Evolutionary conservation across 1,139 yeast species (phyloP), one percentile per base, ranked within the genome.

Genomic region (Candida freyschussii): DNA sequence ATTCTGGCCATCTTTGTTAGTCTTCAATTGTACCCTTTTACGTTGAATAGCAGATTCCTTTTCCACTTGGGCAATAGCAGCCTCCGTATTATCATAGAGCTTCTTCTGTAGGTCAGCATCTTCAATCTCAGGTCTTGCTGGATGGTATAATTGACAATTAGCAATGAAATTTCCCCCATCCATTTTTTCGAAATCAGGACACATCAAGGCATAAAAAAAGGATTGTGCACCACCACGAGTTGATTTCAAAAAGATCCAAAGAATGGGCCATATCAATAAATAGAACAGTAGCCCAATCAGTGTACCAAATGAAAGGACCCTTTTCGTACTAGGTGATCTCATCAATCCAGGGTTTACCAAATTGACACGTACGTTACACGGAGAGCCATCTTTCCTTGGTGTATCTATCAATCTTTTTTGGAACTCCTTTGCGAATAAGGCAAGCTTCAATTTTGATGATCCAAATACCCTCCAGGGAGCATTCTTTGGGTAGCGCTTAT

Each of bases 341-440:
- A 85, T 83, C 30, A 89, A 48, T 0, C 98, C 98, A 0, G 98
- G 98, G 52, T 91, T 93, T 5, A 84, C 94, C 39, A 85, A 48
- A 39, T 80, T 70, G n/a, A 86, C 69, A 32, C 80, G 71, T 13
- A 85, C 77, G 49, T 82, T 83, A 50, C 72, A 68, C 2, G 84
- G 82, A 19, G 79, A 74, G 48, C 85, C 95, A 41, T 63, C 65
- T 24, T 60, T 57, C 39, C 65, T 49, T 12, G 62, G 62, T 26
- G 45, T 49, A 4, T 41, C 50, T 35, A 65, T 62, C 35, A 86
- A 55, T 39, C 77, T 67, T 33, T 78, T 67, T 60, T 89, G 97
- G 48, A 72, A 76, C 50, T 84, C 94, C 47, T 72, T 69, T 10
- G 78, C 85, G 61, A 83, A 79, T 59, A 89, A 59, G 6, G 84